phyloP scores from a whole-genome alignment of 2,329 filamentous ascomycete species.

The Hirsutella rhossiliensis region DNA sequence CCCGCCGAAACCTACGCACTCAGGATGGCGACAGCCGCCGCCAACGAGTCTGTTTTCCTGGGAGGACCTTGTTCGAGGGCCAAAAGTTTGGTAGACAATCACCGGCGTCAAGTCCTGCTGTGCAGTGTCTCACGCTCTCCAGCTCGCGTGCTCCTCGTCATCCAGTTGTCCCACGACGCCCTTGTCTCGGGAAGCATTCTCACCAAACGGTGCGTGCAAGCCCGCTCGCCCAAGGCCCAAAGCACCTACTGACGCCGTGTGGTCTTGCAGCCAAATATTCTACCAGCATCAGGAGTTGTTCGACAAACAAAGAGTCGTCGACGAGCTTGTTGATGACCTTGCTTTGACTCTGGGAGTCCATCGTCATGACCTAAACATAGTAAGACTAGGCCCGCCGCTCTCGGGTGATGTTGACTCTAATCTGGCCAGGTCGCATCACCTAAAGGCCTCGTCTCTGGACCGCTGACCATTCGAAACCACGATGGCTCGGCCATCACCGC shows the following conservation, averaged over 20 bases:
- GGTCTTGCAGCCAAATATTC: slow-evolving; percentile 51
- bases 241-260: not conserved
- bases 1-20: slow-evolving; percentile 8
- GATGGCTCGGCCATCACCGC: slow-evolving; percentile 28
- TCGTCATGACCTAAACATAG: slow-evolving; percentile 58
- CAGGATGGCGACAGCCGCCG: slow-evolving; percentile 2
- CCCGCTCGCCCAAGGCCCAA: not conserved
- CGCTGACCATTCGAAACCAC: slow-evolving; percentile 31
- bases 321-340: slow-evolving; percentile 62
- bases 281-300: slow-evolving; percentile 68
- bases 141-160: slow-evolving; percentile 46
- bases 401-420: slow-evolving; percentile 5
- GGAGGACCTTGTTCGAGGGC: slow-evolving; percentile 31
- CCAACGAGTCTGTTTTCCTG: slow-evolving; percentile 31
- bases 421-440: slow-evolving; percentile 51
- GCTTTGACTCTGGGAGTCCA: slow-evolving; percentile 56
- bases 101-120: not conserved
- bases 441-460: slow-evolving; percentile 59
- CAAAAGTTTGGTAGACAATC: slow-evolving; percentile 37
- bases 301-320: slow-evolving; percentile 53
- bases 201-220: slow-evolving; percentile 43
- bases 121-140: not conserved
- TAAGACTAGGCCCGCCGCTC: slow-evolving; percentile 21
- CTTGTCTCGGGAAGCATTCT: slow-evolving; percentile 40
- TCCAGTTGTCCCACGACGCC: slow-evolving; percentile 48